Conservation (phyloP, 352 stramenopile genomes). For the Blastocystis sp. region DNA sequence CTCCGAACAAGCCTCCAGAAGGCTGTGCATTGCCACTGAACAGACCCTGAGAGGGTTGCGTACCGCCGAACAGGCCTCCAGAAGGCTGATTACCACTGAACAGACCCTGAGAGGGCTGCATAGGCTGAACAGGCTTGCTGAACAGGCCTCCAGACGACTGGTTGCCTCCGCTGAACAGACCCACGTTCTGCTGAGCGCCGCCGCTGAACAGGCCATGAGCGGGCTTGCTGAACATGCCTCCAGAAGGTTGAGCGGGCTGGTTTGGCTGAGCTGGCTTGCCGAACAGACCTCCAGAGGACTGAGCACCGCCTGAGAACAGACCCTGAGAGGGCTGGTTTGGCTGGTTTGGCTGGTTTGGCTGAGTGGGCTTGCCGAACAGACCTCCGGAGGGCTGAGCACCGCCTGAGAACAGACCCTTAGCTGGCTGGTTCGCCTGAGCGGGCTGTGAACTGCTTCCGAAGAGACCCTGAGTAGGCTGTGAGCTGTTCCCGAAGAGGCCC, state of each 20-base stretch:
- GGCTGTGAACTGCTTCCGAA: not conserved
- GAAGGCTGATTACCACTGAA: not conserved
- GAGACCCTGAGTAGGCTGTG: not conserved
- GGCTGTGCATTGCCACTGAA: not conserved
- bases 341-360: not conserved
- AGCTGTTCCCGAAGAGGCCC: not conserved
- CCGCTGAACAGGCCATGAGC: not conserved
- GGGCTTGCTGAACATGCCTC: conserved; percentile 11
- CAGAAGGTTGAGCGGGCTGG: not conserved
- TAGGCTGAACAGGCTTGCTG: not conserved
- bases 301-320: too few relatives aligned
- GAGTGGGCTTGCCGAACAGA: not conserved
- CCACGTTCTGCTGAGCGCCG: not conserved
- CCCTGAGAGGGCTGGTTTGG: not conserved
- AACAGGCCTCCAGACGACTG: conserved; percentile 9
- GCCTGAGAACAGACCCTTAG: not conserved
- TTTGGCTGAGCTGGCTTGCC: not conserved
- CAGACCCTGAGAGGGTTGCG: not conserved
- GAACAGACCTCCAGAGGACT: not conserved
- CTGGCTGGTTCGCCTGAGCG: not conserved
- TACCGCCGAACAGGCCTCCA: not conserved
- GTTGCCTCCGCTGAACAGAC: not conserved
- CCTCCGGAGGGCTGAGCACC: not conserved
- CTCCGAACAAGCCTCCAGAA: not conserved
- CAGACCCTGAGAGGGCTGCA: not conserved